phyloP scores from a whole-genome alignment of 768 basidiomycete genomes.

The Tylopilus vinaceipallidus region DNA sequence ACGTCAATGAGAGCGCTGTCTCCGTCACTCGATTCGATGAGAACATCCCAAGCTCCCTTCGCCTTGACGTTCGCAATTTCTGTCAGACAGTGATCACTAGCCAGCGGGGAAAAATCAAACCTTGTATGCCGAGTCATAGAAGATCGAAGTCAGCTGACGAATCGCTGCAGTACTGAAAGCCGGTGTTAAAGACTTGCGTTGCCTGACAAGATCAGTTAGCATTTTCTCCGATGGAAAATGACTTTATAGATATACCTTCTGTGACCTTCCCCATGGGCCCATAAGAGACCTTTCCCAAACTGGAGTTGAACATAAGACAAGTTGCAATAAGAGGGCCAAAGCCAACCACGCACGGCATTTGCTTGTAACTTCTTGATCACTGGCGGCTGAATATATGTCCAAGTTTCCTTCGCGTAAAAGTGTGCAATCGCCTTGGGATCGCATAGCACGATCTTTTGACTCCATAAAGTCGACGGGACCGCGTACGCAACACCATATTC shows the following conservation, averaged over 20 bases:
- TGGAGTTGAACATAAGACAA: neutral
- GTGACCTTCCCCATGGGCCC: neutral
- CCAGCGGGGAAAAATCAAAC: too few species aligned
- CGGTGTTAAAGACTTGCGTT: slow-evolving; percentile 17
- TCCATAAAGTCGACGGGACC: slow-evolving; percentile 16
- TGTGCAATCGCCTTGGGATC: slow-evolving; percentile 38
- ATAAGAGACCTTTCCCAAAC: slow-evolving; percentile 31
- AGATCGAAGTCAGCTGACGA: too few species aligned
- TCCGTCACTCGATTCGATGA: slow-evolving; percentile 15
- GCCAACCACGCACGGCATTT: neutral
- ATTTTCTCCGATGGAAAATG: too few species aligned
- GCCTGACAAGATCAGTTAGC: slow-evolving; percentile 1
- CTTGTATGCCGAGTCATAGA: too few species aligned
- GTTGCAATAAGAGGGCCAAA: too few species aligned
- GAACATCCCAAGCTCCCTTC: slow-evolving; percentile 26
- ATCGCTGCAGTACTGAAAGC: slow-evolving; percentile 20
- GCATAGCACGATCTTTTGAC: too few species aligned
- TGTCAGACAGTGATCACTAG: too few species aligned
- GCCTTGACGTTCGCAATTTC: too few species aligned
- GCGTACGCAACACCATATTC: slow-evolving; percentile 23
- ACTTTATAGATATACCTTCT: too few species aligned
- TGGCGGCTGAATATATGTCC: slow-evolving; percentile 42
- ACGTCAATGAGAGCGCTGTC: slow-evolving; percentile 33
- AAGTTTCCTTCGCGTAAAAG: slow-evolving; percentile 9
- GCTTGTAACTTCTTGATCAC: slow-evolving; percentile 35